Evolutionary conservation across 2,329 filamentous ascomycete species (phyloP), one percentile per base, ranked within the genome.

Genomic region (Arthrobotrys sinensis): DNA sequence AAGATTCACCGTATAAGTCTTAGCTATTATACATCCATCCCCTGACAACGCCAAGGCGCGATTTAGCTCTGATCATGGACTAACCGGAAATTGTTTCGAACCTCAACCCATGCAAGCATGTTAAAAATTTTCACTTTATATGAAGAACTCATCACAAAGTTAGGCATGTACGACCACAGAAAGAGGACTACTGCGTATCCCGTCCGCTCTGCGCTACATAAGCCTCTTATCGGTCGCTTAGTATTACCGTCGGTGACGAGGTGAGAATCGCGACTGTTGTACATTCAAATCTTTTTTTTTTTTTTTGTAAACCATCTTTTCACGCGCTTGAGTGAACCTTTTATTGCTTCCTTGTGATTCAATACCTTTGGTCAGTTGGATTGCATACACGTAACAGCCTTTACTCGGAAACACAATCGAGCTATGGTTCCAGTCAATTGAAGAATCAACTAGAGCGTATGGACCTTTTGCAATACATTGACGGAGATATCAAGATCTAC

Each of bases 211-310:
- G 69, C 69, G 57, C 55, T 76, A 71, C 53, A 64, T 72, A 76
- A 70, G 70, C 76, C 57, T 76, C 57, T 46, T 70, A 76, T 76
- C 76, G 76, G 48, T 48, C 28, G 46, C 60, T 28, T 64, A 79
- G 76, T 79, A 79, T 52, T 79, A 67, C 52, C 48, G 69, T 76
- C 40, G 53, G 76, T 79, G 69, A 79, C 62, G 32, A 75, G 46
- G 36, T 63, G 76, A 52, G 76, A 77, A 79, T 78, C 67, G 50
- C 43, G 21, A 52, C 12, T 73, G 34, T 79, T 57, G 71, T 75
- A 57, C 52, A 21, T 57, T 2, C 2, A 38, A 36, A 3, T 36
- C 1, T 36, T 55, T 53, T 53, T 24, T 50, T 52, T n/a, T 14
- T 10, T 28, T 52, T 52, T 52, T 28, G 4, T 28, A 28, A 28